phyloP scores from a whole-genome alignment of 164 flowering plant species.

The grape (Vitis vinifera) region ASM3070453v1 NC_081808.1:3043501-3044000 shows the following conservation, averaged over 20 bases:
- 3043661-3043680: background rate
- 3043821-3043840: background rate
- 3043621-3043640: slow-evolving; percentile 71
- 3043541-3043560: slow-evolving; percentile 94
- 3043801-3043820: no score
- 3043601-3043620: slow-evolving; percentile 67
- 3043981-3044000: slow-evolving; percentile 1
- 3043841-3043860: slow-evolving; percentile 1
- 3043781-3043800: no score
- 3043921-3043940: background rate
- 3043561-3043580: slow-evolving; percentile 84
- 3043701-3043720: no score
- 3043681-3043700: background rate
- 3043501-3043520: background rate
- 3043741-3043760: no score
- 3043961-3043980: no score
- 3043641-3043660: background rate
- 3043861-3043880: background rate
- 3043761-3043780: no score
- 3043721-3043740: no score
- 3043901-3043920: background rate
- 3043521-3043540: slow-evolving; percentile 15
- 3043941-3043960: background rate
- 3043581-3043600: slow-evolving; percentile 99
- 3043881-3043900: no score